Base-by-base conservation (phyloP, 1,139 yeast species). In the Wickerhamomyces sp. region DNA sequence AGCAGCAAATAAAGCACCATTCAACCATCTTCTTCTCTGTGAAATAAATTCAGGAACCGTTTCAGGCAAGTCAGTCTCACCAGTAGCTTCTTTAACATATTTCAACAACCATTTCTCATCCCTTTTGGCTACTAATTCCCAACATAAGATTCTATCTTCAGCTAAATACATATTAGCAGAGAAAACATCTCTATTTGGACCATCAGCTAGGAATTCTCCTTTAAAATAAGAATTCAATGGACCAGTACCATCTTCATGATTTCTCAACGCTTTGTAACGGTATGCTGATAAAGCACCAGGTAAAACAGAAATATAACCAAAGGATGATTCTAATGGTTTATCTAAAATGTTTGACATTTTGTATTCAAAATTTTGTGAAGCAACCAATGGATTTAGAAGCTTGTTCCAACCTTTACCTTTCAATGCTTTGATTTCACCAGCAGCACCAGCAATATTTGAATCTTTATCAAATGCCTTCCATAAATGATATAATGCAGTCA, bases 41-140 rank as follows among this genome's bases (percentile, higher is more conserved):
- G 95, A 82, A 48, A 93, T 81, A 61, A 93, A 91, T 64, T 93
- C 99, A 0, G 98, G 79, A 40, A 91, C 74, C 7, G 81, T 73
- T 62, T 91, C 97, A 4, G 99, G 99, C 41, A 93, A 97, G 75
- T 93, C 99, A 0, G 99, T 93, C 63, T 91, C 98, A 56, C 98
- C 99, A 29, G 87, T 84, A 2, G 98, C 97, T 65, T 81, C 87
- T 59, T 87, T 85, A 44, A 93, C 98, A 63, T 91, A 91, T 62
- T 89, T 89, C 57, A 93, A 72, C 27, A 93, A 88, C 99, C 99
- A 93, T 60, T 81, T 84, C 42, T 89, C 93, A 50, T 81, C 78
- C 55, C 73, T 77, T 60, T 93, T 91, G 7, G 98, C 95, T 11
- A 93, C 94, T 46, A 93, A 73, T 65, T 93, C 99, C 97, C 98